Percentiles rank a stretch among this genome's conserved stretches.
Conservation (phyloP, 208 protist genomes). For the Leishmania turanica region DNA sequence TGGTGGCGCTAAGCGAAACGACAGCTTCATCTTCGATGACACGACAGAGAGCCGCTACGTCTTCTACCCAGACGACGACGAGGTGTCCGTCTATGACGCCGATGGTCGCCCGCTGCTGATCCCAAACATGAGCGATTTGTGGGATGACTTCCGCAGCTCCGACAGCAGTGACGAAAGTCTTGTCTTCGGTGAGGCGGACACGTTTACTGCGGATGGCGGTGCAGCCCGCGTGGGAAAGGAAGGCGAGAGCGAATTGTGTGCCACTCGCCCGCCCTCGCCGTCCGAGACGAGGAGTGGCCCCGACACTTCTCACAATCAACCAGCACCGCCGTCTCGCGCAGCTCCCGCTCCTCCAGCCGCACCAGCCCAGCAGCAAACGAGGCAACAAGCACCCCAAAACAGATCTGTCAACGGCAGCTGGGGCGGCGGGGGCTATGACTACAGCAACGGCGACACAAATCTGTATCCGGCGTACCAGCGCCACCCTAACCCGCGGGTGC, state of each 20-base stretch:
- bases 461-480: background rate
- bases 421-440: background rate
- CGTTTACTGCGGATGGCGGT: background rate
- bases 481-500: background rate
- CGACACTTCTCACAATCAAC: background rate
- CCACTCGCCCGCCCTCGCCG: background rate
- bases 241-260: background rate
- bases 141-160: background rate
- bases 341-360: background rate
- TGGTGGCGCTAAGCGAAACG: background rate
- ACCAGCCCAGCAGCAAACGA: background rate
- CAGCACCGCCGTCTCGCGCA: background rate
- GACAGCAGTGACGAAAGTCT: background rate
- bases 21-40: background rate
- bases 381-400: background rate
- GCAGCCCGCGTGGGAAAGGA: background rate
- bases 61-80: background rate
- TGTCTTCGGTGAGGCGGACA: background rate
- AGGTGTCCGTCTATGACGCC: conserved; percentile 19
- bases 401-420: background rate
- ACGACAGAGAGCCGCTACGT: background rate
- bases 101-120: conserved; percentile 6
- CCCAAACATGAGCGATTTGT: conserved; percentile 18
- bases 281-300: too few species aligned
- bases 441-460: background rate